Evolutionary conservation across 2,329 filamentous ascomycete species (phyloP).

Genomic region (Penicillium sp.): DNA sequence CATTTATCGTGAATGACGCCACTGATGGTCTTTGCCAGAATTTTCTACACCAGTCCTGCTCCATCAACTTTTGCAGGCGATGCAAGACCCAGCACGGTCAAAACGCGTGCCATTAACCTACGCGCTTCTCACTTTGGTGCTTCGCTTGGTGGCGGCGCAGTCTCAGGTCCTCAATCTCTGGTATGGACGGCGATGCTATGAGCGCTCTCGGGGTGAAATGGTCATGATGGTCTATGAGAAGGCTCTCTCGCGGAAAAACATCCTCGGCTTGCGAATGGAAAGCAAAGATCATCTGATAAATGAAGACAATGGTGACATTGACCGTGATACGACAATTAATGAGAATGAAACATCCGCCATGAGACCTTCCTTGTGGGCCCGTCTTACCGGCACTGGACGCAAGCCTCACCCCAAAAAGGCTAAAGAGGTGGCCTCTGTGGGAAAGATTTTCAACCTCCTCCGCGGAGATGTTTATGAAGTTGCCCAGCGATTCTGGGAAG

Average conservation of each 20-base stretch:
- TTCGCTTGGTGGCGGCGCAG: constrained; percentile 63
- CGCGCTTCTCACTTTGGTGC: constrained; percentile 59
- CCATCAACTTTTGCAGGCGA: constrained; percentile 67
- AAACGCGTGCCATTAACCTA: constrained; percentile 62
- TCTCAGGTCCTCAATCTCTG: constrained; percentile 68
- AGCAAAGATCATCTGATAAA: background rate
- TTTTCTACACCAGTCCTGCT: constrained; percentile 65
- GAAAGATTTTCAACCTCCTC: constrained; percentile 86
- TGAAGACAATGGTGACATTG: constrained; percentile 13
- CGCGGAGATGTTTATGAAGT: constrained; percentile 52
- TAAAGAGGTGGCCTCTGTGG: constrained; percentile 70
- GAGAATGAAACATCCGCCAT: constrained; percentile 8
- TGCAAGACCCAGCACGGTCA: constrained; percentile 54
- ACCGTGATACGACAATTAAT: constrained; percentile 10
- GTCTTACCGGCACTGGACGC: constrained; percentile 25
- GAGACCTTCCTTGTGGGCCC: constrained; percentile 26
- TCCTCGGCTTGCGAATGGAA: constrained; percentile 37
- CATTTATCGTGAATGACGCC: background rate
- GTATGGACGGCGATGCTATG: constrained; percentile 81
- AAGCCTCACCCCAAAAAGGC: constrained; percentile 28
- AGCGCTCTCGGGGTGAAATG: constrained; percentile 79
- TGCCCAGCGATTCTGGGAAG: constrained; percentile 72
- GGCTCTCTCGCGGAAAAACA: constrained; percentile 64
- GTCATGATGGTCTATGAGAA: constrained; percentile 83
- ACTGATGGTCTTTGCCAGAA: constrained; percentile 32